A percentile compares a stretch with the other conserved stretches of the same genome.
These are phyloP conservation scores for Bondarzewia mesenterica DNA, from an alignment of 1,284 basidiomycete species.

Conservation along the genomic window DNA sequence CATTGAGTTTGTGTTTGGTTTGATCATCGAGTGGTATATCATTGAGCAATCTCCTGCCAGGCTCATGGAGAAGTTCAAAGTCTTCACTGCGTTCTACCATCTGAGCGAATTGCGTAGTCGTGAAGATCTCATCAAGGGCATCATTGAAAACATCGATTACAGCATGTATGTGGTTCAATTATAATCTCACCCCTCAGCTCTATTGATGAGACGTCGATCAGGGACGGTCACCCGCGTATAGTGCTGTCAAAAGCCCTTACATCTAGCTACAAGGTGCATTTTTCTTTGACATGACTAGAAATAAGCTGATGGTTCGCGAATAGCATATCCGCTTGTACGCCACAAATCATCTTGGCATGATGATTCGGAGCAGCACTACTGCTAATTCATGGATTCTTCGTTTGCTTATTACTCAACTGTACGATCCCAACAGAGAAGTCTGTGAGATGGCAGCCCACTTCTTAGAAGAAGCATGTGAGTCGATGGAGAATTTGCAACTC, in stretches of 20 bases:
- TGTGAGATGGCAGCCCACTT: constrained; percentile 85
- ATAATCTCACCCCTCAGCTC: constrained; percentile 1
- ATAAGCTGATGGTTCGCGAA: constrained; percentile 3
- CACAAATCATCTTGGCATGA: constrained; percentile 79
- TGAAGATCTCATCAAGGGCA: constrained; percentile 86
- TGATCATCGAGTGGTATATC: constrained; percentile 1
- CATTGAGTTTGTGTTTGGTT: constrained; percentile 44
- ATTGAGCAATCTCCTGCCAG: constrained; percentile 30
- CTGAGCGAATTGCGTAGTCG: constrained; percentile 85
- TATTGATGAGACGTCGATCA: constrained; percentile 23
- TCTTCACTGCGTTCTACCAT: constrained; percentile 94
- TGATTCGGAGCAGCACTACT: constrained; percentile 57
- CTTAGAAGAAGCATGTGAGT: constrained; percentile 85
- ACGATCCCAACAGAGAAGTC: constrained; percentile 87
- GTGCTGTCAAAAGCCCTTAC: constrained; percentile 91
- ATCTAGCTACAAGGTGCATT: constrained; percentile 73
- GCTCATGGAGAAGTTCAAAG: constrained; percentile 83
- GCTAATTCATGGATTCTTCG: constrained; percentile 81
- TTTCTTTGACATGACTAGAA: neutral
- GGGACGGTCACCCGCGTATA: constrained; percentile 88
- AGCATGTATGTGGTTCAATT: constrained; percentile 52
- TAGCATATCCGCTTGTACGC: constrained; percentile 86
- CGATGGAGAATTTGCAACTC: constrained; percentile 75
- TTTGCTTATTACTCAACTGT: constrained; percentile 89
- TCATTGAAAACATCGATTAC: constrained; percentile 91